A percentile compares a stretch with the other conserved stretches of the same genome.
Evolutionary conservation across 1,139 yeast species (phyloP).

Genomic region (Meyerozyma guilliermondii): DNA sequence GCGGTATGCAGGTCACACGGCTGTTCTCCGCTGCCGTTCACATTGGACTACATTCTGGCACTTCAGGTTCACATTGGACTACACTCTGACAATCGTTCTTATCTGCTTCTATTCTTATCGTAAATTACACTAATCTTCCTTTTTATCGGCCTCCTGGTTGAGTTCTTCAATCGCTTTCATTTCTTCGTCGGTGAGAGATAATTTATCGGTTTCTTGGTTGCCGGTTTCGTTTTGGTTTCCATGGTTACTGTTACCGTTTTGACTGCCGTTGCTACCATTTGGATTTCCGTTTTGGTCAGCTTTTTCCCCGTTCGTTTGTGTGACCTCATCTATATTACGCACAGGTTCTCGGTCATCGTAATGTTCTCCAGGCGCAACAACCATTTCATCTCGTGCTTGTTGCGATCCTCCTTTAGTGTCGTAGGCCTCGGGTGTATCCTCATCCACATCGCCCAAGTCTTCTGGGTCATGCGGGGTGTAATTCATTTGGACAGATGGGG

Average conservation of each 20-base stretch:
- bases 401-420: constrained; percentile 93
- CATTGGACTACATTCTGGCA: too few species aligned
- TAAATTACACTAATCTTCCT: constrained; percentile 1
- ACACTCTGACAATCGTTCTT: too few species aligned
- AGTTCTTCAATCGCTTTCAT: constrained; percentile 35
- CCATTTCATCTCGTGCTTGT: constrained; percentile 69
- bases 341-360: constrained; percentile 51
- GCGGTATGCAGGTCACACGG: neutral
- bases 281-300: constrained; percentile 27
- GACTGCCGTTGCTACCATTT: constrained; percentile 19
- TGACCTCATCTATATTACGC: neutral
- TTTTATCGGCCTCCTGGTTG: constrained; percentile 14
- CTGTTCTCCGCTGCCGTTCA: too few species aligned
- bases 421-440: constrained; percentile 64
- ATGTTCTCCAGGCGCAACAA: constrained; percentile 64
- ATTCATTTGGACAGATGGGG: constrained; percentile 93
- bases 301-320: neutral
- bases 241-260: neutral
- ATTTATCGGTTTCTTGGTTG: neutral
- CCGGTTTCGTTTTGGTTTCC: too few species aligned
- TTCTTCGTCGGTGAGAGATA: constrained; percentile 32
- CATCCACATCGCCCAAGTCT: constrained; percentile 78
- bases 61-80: neutral
- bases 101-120: neutral
- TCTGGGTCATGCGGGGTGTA: constrained; percentile 85